A percentile compares a stretch with the other conserved stretches of the same genome.
phyloP scores from a whole-genome alignment of 345 rosid species.

The Garcia nutans region DNA sequence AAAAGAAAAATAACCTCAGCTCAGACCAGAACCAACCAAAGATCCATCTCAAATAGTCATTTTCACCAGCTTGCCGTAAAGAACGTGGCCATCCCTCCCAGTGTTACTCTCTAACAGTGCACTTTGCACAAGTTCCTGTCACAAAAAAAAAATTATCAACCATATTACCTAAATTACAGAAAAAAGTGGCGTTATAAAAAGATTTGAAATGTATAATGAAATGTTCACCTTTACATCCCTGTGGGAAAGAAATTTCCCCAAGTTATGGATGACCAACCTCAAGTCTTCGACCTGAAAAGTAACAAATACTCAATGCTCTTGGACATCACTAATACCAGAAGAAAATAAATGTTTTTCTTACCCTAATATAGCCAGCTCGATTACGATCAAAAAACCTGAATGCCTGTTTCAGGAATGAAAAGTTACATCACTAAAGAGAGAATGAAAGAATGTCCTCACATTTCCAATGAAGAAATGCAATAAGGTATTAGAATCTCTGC shows the following conservation, averaged over 20 bases:
- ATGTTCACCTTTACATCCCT: constrained; percentile 79
- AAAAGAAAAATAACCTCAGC: background rate
- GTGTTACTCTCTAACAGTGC: constrained; percentile 92
- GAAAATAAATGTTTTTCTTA: constrained; percentile 21
- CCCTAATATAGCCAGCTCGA: constrained; percentile 81
- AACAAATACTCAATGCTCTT: background rate
- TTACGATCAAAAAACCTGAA: constrained; percentile 94
- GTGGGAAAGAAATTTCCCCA: constrained; percentile 83
- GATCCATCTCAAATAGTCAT: constrained; percentile 31
- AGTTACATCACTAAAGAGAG: background rate
- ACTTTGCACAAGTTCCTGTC: constrained; percentile 89
- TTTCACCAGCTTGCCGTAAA: constrained; percentile 73
- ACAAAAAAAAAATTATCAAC: constrained; percentile 1
- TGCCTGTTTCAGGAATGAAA: constrained; percentile 48
- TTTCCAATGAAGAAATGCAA: background rate
- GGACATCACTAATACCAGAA: background rate
- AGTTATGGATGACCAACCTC: constrained; percentile 81
- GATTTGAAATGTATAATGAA: background rate
- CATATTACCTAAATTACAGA: background rate
- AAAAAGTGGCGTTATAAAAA: background rate
- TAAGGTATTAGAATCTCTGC: background rate
- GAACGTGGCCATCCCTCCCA: constrained; percentile 88
- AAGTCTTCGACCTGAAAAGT: constrained; percentile 80
- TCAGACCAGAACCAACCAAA: background rate
- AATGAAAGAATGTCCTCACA: background rate